Percentiles rank a stretch among this genome's conserved stretches.
Conservation (phyloP, 192 early-diverging fungal species). For the Linnemannia hyalina region DNA sequence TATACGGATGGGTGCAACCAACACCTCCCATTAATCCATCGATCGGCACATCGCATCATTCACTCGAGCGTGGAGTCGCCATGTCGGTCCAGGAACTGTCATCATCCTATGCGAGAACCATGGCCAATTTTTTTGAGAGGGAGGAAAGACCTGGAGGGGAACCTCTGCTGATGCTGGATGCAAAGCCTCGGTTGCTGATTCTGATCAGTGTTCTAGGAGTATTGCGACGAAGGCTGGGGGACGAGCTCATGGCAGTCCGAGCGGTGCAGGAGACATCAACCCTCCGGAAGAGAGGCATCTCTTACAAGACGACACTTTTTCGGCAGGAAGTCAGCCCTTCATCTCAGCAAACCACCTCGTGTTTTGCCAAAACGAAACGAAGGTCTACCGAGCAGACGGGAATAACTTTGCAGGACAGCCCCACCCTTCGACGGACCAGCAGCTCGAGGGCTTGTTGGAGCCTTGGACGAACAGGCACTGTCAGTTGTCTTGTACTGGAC, state of each 20-base stretch:
- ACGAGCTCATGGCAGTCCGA: background rate
- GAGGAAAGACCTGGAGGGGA: too few relatives aligned
- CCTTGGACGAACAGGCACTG: background rate
- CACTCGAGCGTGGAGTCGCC: background rate
- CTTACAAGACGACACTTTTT: background rate
- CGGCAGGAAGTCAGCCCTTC: background rate
- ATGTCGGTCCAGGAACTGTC: background rate
- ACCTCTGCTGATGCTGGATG: background rate
- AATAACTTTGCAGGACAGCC: background rate
- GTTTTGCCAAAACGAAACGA: background rate
- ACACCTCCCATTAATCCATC: conserved; percentile 19
- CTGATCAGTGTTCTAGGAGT: background rate
- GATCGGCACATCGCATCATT: conserved; percentile 19
- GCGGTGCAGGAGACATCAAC: background rate
- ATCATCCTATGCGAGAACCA: background rate
- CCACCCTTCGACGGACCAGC: background rate
- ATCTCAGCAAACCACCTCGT: background rate
- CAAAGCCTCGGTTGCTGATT: background rate
- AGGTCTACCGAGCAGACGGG: background rate
- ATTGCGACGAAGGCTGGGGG: background rate
- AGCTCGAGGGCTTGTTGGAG: background rate
- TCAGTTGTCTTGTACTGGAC: background rate
- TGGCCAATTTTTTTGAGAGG: background rate
- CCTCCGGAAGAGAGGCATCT: background rate
- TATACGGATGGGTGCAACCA: background rate